Evolutionary conservation across 176 grass and related monocot species (phyloP), one percentile per base, ranked within the genome.

Genomic region (Miscanthus lutarioriparius): DNA sequence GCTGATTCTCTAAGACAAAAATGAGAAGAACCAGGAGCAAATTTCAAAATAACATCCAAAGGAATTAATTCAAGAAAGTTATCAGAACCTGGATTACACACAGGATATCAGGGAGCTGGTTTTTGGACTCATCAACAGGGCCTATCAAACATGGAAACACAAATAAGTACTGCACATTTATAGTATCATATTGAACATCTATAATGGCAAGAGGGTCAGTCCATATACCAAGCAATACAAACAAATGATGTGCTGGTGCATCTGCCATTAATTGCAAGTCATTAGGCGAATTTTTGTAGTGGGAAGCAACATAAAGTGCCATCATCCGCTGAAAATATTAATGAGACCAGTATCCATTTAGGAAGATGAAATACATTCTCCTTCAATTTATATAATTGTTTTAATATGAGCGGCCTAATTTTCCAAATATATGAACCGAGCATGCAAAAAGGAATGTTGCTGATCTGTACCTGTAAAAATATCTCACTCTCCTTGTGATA

Each of bases 201-300:
- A 10, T 59, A 32, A 64, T 6, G 6, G n/a, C 30, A 79, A 10
- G 32, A 48, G 22, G 86, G 39, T 66, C 35, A 1, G 6, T 69
- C 20, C 61, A 76, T 95, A 95, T 98, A 98, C 96, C 96, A 70
- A 98, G 96, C 89, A 98, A 92, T 71, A 98, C 93, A 85, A 98
- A 98, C 33, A 98, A 76, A 86, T 92, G 96, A 81, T 98, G 96
- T 28, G 96, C 94, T 30, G 96, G 93, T 20, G 96, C 96, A 91
- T 98, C 96, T 33, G 96, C 93, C 96, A 98, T 98, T 87, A 98
- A 73, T 89, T 98, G 96, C 78, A 98, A 89, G 80, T 98, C 96
- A 98, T 95, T 95, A 22, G 96, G 96, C 62, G 96, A 98, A 87
- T 95, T 98, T 90, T 98, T 98, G 80, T 98, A 98, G 48, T 98